Base-by-base conservation (phyloP, 164 flowering plant genomes). In the Cinnamomum micranthum region DNA sequence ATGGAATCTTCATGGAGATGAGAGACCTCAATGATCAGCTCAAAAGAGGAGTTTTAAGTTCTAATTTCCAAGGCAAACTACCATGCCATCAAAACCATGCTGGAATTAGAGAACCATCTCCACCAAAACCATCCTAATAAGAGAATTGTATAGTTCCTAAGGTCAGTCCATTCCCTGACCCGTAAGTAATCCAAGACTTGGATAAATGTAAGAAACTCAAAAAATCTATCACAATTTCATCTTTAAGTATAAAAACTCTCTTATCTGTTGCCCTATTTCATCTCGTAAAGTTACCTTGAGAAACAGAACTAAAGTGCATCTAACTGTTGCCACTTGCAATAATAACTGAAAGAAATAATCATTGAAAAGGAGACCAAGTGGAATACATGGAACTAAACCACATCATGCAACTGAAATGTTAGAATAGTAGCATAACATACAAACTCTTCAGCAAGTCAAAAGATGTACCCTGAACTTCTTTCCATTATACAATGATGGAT, bases 401-500 rank as follows among this genome's bases (percentile, higher is more conserved):
- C n/a, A 28, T 28, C 28, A 67, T 31, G 7, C 10, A 19, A 67
- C 15, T 12, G 35, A 28, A 6, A 65, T 15, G 7, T 23, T 4
- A 28, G 69, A 28, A 33, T 67, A 28, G 4, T 17, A n/a, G 19
- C 50, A 67, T 25, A 17, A 28, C 24, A 31, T 24, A 6, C 22
- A 3, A 23, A 73, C 31, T 13, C 19, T 50, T 47, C 35, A 23
- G 65, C 3, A 41, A 67, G 35, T 3, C 4, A 4, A 9, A 25
- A 60, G 50, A 25, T 87, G 77, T 90, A 95, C 97, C 88, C 97
- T 88, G 77, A 95, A 95, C 81, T 95, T 95, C 68, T 73, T 79
- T 24, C 97, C 99, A 81, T 92, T 91, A 81, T 68, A 93, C 68
- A 95, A 80, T 12, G 93, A 88, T 50, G 87, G 41, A 62, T 85